Percentiles rank a stretch among this genome's conserved stretches.
Evolutionary conservation across 345 rosid genomes (phyloP).

Genomic region (Nasturtium officinale): DNA sequence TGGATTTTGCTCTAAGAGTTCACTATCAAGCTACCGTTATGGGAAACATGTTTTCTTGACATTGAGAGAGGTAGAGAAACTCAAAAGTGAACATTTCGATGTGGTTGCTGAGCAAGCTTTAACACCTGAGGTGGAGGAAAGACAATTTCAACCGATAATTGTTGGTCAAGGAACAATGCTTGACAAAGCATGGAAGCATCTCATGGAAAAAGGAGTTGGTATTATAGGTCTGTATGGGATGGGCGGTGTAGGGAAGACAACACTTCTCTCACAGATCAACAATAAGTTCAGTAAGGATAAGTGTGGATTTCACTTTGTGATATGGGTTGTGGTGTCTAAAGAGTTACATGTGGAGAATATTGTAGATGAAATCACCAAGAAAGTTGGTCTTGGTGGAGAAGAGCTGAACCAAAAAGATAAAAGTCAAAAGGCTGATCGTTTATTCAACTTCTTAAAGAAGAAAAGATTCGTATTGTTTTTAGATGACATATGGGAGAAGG

Average conservation of each 20-base stretch:
- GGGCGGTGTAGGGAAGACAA: conserved; percentile 43
- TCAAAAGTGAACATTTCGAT: neutral
- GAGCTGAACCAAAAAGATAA: neutral
- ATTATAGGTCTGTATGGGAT: conserved; percentile 27
- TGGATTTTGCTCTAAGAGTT: neutral
- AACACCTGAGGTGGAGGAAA: neutral
- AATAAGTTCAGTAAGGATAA: neutral
- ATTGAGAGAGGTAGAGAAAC: neutral
- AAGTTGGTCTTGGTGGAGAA: neutral
- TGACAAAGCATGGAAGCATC: neutral
- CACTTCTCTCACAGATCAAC: conserved; percentile 33
- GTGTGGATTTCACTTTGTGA: conserved; percentile 14
- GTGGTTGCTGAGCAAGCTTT: neutral
- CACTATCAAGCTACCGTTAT: neutral
- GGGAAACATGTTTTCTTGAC: neutral
- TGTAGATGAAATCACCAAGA: conserved; percentile 25
- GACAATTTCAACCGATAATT: neutral
- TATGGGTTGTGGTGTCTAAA: conserved; percentile 36
- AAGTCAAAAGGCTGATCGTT: neutral
- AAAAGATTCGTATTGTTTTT: conserved; percentile 34
- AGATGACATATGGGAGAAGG: conserved; percentile 40
- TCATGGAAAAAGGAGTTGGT: conserved; percentile 3
- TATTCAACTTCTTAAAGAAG: neutral
- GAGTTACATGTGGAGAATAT: neutral
- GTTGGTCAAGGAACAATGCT: conserved; percentile 24